A percentile compares a stretch with the other conserved stretches of the same genome.
phyloP scores from a whole-genome alignment of 1,284 basidiomycete species.

The Tilletia indica region DNA sequence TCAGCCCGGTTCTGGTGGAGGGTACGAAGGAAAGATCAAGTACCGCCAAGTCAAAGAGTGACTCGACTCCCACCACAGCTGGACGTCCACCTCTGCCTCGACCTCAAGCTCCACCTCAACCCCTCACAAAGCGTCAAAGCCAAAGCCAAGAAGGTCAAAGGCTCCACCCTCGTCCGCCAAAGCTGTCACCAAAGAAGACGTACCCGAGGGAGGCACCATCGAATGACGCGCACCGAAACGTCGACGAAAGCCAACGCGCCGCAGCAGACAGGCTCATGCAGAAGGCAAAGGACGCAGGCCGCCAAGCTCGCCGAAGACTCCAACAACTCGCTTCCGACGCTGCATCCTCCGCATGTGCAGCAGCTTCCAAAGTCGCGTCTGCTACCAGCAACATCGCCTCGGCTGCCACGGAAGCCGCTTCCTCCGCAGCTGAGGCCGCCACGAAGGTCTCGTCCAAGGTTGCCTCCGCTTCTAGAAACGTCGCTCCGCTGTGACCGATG shows the following conservation, averaged over 20 bases:
- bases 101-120: background rate
- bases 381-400: background rate
- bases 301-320: background rate
- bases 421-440: background rate
- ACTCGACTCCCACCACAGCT: too few relatives aligned
- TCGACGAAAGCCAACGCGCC: constrained; percentile 21
- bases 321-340: too few relatives aligned
- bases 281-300: constrained; percentile 14
- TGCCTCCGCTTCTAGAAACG: too few relatives aligned
- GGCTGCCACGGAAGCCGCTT: background rate
- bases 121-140: constrained; percentile 21
- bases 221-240: constrained; percentile 26
- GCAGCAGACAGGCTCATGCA: constrained; percentile 22
- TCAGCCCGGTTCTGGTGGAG: too few relatives aligned
- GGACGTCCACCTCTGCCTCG: too few relatives aligned
- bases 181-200: background rate
- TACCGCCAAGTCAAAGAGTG: too few relatives aligned
- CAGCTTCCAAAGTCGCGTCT: background rate
- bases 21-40: too few relatives aligned
- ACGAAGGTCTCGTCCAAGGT: too few relatives aligned
- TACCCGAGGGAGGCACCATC: constrained; percentile 24
- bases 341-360: too few relatives aligned
- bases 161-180: constrained; percentile 8
- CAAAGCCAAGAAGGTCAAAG: constrained; percentile 28
- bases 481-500: too few relatives aligned